A percentile compares a stretch with the other conserved stretches of the same genome.
Evolutionary conservation across 306 rosid genomes (phyloP).

Genomic region (Dalbergia cultrata): DNA sequence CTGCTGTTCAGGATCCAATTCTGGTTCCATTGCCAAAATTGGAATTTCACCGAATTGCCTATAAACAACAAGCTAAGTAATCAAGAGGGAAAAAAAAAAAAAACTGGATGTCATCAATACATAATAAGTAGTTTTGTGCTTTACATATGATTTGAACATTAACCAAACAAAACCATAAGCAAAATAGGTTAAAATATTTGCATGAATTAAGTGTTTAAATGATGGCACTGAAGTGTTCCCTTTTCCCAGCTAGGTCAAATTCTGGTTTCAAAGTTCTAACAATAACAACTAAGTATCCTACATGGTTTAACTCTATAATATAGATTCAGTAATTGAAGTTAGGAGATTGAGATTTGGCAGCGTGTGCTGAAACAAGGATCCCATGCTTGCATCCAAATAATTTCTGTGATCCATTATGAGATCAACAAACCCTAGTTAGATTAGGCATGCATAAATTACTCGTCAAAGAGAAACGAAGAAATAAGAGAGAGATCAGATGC

Average conservation of each 20-base stretch:
- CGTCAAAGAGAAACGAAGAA: neutral
- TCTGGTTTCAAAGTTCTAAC: neutral
- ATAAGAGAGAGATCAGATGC: conserved; percentile 3
- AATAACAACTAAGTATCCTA: neutral
- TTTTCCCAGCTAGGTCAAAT: neutral
- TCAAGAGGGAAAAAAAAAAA: neutral
- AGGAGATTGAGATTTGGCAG: neutral
- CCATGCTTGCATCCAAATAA: neutral
- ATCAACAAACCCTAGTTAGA: conserved; percentile 34
- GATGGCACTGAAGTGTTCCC: conserved; percentile 2
- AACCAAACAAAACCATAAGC: neutral
- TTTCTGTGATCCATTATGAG: conserved; percentile 5
- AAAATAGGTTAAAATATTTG: neutral
- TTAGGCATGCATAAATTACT: neutral
- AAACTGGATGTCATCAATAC: conserved; percentile 21
- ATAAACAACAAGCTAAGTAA: conserved; percentile 29
- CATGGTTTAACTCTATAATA: neutral
- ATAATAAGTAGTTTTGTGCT: neutral
- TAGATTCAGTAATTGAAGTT: neutral
- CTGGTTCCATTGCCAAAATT: conserved; percentile 66
- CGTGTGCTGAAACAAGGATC: conserved; percentile 12
- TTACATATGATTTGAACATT: neutral
- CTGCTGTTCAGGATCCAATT: conserved; percentile 59
- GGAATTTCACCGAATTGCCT: conserved; percentile 42
- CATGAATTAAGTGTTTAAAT: conserved; percentile 13